Evolutionary conservation across 345 rosid species (phyloP), one percentile per base, ranked within the genome.

Genomic region (Aquilaria malaccensis): DNA sequence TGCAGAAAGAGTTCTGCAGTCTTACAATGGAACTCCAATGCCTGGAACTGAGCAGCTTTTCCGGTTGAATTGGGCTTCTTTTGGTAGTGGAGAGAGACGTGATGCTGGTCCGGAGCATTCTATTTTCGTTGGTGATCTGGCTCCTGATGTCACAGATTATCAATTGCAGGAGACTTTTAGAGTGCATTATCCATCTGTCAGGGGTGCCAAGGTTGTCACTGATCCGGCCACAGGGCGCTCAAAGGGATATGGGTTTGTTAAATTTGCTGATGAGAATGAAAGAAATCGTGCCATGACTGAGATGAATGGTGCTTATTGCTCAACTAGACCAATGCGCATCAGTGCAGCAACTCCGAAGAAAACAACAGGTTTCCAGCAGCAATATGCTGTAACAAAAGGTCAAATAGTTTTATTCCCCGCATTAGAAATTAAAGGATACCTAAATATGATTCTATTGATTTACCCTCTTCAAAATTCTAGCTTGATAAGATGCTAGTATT

Each of bases 191-290:
- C 79, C 85, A 32, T 88, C 99, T 10, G 95, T 94, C 66, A 80
- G 91, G 80, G 99, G 97, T 63, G 99, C 99, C 60, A 94, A 94
- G 87, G 99, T 94, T 72, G 99, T 90, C 46, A 94, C 91, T 66
- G 99, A 94, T 76, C 90, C 97, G 1, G 83, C 70, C 58, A 94
- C 99, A 9, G 99, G 99, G n/a, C 91, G 97, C 13, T 88, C 99
- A 0, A 90, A 90, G 76, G 99, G 99, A 65, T 94, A 94, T 60
- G 99, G 99, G 4, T 94, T 94, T 65, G 97, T 94, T 9, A 94
- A 94, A 55, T 94, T 94, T 73, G 78, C 81, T 0, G 97, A 94
- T 62, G 99, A 94, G 77, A 79, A 61, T 54, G 99, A 94, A 74
- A 84, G 97, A 73, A 91, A 90, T 50, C 82, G 93, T 56, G 90